These are phyloP conservation scores for Lenwebbia sp. DNA, from an alignment of 345 rosid species.

Conservation along the genomic window DNA sequence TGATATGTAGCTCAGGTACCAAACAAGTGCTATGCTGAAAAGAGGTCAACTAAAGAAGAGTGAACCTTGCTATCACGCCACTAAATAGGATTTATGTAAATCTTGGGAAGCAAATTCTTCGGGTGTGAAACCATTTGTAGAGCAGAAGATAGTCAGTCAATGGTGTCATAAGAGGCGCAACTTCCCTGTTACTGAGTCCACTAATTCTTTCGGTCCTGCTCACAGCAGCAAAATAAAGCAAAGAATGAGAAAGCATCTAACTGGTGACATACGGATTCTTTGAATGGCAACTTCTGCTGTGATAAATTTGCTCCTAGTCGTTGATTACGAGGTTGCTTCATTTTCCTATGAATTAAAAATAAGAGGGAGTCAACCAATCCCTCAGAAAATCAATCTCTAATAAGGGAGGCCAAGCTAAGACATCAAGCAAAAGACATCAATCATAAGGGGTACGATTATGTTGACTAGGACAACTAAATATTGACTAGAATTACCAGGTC, in stretches of 20 bases:
- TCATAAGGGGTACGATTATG: background rate
- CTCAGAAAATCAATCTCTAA: background rate
- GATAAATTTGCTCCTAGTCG: background rate
- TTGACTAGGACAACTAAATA: background rate
- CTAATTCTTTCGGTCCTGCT: slow-evolving; percentile 57
- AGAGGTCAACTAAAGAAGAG: background rate
- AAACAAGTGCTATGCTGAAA: background rate
- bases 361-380: background rate
- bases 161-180: slow-evolving; percentile 47
- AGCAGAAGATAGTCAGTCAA: background rate
- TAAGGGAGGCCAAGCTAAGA: background rate
- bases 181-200: slow-evolving; percentile 69
- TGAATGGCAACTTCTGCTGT: background rate
- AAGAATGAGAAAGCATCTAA: background rate
- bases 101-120: background rate
- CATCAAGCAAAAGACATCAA: background rate
- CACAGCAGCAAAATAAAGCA: background rate
- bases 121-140: background rate
- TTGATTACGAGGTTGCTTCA: background rate
- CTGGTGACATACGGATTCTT: background rate
- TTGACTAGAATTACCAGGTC: slow-evolving; percentile 44
- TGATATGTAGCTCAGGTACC: background rate
- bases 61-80: background rate
- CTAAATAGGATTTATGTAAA: background rate
- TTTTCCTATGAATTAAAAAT: background rate